Conservation (phyloP, 805 yeast species). For the Metschnikowia proteae region DNA sequence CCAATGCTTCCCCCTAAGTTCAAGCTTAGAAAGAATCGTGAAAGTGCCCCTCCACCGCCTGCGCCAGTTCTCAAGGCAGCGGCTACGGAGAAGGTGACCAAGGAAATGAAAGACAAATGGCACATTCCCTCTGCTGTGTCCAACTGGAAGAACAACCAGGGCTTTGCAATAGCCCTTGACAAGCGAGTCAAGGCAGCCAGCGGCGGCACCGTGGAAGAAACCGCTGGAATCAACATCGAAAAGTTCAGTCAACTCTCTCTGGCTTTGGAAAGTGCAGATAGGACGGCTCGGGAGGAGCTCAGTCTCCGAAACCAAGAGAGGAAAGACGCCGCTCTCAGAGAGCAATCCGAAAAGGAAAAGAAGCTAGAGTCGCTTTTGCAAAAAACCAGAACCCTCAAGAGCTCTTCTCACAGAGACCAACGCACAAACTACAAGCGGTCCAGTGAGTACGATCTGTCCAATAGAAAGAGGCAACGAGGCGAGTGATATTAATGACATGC, state of each 20-base stretch:
- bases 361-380: slow-evolving; percentile 29
- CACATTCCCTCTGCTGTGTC: slow-evolving; percentile 87
- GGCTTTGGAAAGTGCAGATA: slow-evolving; percentile 53
- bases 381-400: slow-evolving; percentile 21
- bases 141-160: slow-evolving; percentile 93
- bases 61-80: slow-evolving; percentile 63
- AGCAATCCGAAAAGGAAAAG: slow-evolving; percentile 29
- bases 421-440: not conserved
- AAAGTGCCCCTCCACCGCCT: slow-evolving; percentile 54
- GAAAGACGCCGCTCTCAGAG: slow-evolving; percentile 21
- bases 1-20: slow-evolving; percentile 84
- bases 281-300: slow-evolving; percentile 27
- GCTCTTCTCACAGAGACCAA: not conserved
- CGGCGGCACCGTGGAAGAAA: slow-evolving; percentile 26
- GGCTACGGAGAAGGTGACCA: slow-evolving; percentile 50
- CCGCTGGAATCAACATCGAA: slow-evolving; percentile 44
- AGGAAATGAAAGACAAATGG: slow-evolving; percentile 78
- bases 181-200: slow-evolving; percentile 61
- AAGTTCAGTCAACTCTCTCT: slow-evolving; percentile 60
- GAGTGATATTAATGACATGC: not conserved
- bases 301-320: slow-evolving; percentile 25
- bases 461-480: slow-evolving; percentile 13
- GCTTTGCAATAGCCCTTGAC: slow-evolving; percentile 78
- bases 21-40: slow-evolving; percentile 69
- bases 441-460: slow-evolving; percentile 3